Evolutionary conservation across 2,329 filamentous ascomycete genomes (phyloP).

Genomic region (Dendryphion nanum): DNA sequence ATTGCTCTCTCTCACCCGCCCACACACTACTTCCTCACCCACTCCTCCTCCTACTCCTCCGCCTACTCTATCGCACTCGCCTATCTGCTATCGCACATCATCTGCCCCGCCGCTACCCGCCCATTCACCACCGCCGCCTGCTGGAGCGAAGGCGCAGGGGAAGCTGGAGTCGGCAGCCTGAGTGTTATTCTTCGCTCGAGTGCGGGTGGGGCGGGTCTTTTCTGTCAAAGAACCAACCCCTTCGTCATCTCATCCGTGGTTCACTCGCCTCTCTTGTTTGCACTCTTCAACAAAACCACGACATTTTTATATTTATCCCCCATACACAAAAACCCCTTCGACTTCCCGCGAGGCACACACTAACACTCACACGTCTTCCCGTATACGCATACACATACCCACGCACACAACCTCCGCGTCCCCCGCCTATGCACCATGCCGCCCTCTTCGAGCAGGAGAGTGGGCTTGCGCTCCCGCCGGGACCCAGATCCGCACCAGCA

Average conservation of each 20-base stretch:
- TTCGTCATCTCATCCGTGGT: too few relatives aligned
- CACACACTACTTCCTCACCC: neutral
- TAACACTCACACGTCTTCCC: too few relatives aligned
- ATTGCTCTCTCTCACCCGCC: too few relatives aligned
- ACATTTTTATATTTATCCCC: too few relatives aligned
- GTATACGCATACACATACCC: constrained; percentile 4
- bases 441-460: constrained; percentile 26
- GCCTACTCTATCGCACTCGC: neutral
- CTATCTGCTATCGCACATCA: neutral
- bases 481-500: constrained; percentile 32
- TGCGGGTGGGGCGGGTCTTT: neutral
- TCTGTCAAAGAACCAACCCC: too few relatives aligned
- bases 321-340: too few relatives aligned
- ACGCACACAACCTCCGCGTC: constrained; percentile 6
- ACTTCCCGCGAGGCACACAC: neutral
- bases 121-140: too few relatives aligned
- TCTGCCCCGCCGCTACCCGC: neutral
- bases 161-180: neutral
- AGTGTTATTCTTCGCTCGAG: neutral
- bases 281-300: too few relatives aligned
- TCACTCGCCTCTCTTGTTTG: too few relatives aligned
- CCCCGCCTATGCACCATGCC: constrained; percentile 25
- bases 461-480: constrained; percentile 28
- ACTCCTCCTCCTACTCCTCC: neutral
- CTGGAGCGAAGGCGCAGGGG: neutral